These are phyloP conservation scores for Paxillus ammoniavirescens DNA, from an alignment of 768 basidiomycete genomes.

Conservation along the genomic window DNA sequence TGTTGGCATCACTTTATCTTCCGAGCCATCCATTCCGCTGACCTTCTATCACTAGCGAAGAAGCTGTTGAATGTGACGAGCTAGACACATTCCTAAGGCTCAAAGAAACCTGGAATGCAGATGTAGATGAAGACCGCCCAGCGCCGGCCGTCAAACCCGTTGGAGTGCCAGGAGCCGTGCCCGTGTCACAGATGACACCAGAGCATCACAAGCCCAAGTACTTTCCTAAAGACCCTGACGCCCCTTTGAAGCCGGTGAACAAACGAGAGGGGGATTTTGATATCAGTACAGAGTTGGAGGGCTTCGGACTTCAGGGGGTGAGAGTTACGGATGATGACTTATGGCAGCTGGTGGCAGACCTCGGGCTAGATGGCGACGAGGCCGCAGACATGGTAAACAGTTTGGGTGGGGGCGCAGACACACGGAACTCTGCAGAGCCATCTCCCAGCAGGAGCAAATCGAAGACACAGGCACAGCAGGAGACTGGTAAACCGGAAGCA, in stretches of 20 bases:
- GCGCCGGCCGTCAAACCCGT: constrained; percentile 57
- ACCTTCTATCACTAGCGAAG: constrained; percentile 53
- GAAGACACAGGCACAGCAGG: constrained; percentile 5
- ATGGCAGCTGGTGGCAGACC: constrained; percentile 63
- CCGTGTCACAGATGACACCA: constrained; percentile 80
- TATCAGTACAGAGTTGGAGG: constrained; percentile 63
- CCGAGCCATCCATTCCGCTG: constrained; percentile 2
- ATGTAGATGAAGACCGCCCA: constrained; percentile 59
- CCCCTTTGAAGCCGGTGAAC: constrained; percentile 56
- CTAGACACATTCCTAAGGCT: constrained; percentile 69
- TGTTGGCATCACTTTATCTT: constrained; percentile 46
- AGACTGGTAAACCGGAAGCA: background rate
- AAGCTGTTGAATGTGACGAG: constrained; percentile 78
- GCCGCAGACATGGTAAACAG: constrained; percentile 73
- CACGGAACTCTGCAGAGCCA: constrained; percentile 10
- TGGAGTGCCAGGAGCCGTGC: constrained; percentile 77
- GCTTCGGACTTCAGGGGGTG: constrained; percentile 73
- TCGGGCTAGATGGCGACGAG: constrained; percentile 76
- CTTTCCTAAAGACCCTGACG: constrained; percentile 41
- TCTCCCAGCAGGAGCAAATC: constrained; percentile 7
- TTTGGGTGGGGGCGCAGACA: constrained; percentile 36
- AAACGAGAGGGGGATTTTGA: constrained; percentile 60
- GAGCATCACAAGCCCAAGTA: constrained; percentile 62
- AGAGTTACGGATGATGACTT: constrained; percentile 77
- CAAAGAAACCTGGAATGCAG: constrained; percentile 64